Conservation (phyloP, 805 yeast species). For the Novakomyces olei region DNA sequence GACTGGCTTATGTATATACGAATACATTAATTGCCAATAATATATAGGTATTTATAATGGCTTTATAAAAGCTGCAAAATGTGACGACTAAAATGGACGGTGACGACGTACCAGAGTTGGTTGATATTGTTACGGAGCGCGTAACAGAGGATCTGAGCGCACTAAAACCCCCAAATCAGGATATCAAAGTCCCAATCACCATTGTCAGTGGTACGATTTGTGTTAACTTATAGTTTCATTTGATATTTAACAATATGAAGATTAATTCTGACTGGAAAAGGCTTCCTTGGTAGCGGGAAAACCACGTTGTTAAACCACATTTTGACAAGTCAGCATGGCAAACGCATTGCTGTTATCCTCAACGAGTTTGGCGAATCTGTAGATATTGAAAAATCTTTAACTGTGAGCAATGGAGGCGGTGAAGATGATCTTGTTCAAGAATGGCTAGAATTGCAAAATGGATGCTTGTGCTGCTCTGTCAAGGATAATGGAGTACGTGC, state of each 20-base stretch:
- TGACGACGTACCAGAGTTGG: neutral
- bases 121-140: neutral
- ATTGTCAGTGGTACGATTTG: neutral
- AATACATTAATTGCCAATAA: no score
- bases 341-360: conserved; percentile 67
- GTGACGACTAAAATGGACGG: no score
- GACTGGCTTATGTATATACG: no score
- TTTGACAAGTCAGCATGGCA: conserved; percentile 38
- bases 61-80: no score
- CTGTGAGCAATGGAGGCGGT: conserved; percentile 33
- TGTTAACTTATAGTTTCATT: no score
- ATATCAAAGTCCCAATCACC: neutral
- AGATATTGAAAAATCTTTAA: conserved; percentile 69
- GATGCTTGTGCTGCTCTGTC: conserved; percentile 90
- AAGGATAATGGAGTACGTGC: conserved; percentile 89
- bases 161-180: neutral
- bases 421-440: conserved; percentile 52
- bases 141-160: neutral
- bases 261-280: conserved; percentile 21
- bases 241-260: no score
- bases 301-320: conserved; percentile 52
- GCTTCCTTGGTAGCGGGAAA: conserved; percentile 88
- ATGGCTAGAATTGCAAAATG: conserved; percentile 92
- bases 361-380: conserved; percentile 85
- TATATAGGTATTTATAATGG: no score